Base-by-base conservation (phyloP, 345 rosid genomes). In the Erodium maritimum region DNA sequence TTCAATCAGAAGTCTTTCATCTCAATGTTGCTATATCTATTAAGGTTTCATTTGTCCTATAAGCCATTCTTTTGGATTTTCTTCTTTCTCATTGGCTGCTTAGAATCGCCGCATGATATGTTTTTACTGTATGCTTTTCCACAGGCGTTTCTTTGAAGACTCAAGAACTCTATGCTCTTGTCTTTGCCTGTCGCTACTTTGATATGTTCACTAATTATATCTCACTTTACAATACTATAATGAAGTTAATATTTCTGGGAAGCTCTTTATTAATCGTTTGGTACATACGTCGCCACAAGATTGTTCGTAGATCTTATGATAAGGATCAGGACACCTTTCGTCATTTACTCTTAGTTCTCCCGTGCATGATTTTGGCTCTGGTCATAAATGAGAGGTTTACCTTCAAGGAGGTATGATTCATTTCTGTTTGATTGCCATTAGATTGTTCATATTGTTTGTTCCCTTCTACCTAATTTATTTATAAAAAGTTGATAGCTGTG, bases 101-200 rank as follows among this genome's bases (percentile, higher is more conserved):
- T 29, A 29, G 34, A 8, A 29, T 8, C 8, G 34, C 34, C 8
- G 12, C 48, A 42, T 42, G 3, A 10, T 42, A 29, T 29, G 34
- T 42, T 42, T 12, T 42, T 10, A 42, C 48, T 42, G 2, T 16
- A 42, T 42, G 17, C 13, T 59, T 25, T 20, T 25, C 8, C 64
- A 67, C 80, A 87, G 96, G 97, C 48, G 61, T 91, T 33, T 85
- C 97, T 1, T 74, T 87, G 74, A 91, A 87, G 94, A 87, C 95
- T 9, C 94, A 83, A 73, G 94, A 87, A 57, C 94, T 91, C 59
- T 91, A 82, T 58, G 82, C 76, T 17, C 13, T 87, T 53, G 94
- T 91, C 57, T 91, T 91, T 60, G 75, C 79, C 1, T 65, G 85
- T 0, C 91, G 91, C 16, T 90, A 87, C 72, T 69, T 90, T 80